These are phyloP conservation scores for Yarrowia phangngaensis DNA, from an alignment of 805 yeast genomes.

Conservation along the genomic window DNA sequence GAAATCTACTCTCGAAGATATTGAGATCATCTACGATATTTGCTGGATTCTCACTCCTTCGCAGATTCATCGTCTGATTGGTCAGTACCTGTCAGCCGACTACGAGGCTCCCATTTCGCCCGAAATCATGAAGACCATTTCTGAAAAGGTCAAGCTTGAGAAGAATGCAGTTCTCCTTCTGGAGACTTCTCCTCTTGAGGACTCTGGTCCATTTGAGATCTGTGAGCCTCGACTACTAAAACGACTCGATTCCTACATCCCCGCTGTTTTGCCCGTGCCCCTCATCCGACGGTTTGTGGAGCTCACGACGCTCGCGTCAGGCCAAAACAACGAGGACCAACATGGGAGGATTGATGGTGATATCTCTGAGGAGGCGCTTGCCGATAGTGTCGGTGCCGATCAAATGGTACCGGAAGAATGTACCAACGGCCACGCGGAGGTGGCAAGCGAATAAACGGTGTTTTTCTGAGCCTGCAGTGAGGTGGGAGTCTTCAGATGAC, in stretches of 20 bases:
- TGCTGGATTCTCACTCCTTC: slow-evolving; percentile 91
- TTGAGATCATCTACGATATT: slow-evolving; percentile 87
- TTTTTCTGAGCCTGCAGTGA: slow-evolving; percentile 24
- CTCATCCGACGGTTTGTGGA: slow-evolving; percentile 84
- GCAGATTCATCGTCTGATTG: slow-evolving; percentile 89
- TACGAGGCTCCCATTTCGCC: slow-evolving; percentile 90
- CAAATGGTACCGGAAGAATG: slow-evolving; percentile 14
- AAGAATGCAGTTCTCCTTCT: slow-evolving; percentile 42
- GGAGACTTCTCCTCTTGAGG: slow-evolving; percentile 43
- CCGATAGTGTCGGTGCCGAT: slow-evolving; percentile 27
- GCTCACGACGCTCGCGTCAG: slow-evolving; percentile 43
- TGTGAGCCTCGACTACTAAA: slow-evolving; percentile 59
- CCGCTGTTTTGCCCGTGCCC: slow-evolving; percentile 89
- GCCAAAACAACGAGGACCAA: slow-evolving; percentile 24
- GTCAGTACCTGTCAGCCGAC: slow-evolving; percentile 87
- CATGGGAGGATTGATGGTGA: slow-evolving; percentile 25
- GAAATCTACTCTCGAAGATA: slow-evolving; percentile 83
- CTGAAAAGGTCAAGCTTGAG: slow-evolving; percentile 43
- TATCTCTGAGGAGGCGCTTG: slow-evolving; percentile 27
- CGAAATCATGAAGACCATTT: slow-evolving; percentile 73
- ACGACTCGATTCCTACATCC: slow-evolving; percentile 70
- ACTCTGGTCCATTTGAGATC: slow-evolving; percentile 44
- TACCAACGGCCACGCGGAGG: slow-evolving; percentile 18
- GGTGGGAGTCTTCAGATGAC: slow-evolving; percentile 9
- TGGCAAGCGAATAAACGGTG: slow-evolving; percentile 27